Base-by-base conservation (phyloP, 768 basidiomycete genomes). In the Cystoderma amianthinum region DNA sequence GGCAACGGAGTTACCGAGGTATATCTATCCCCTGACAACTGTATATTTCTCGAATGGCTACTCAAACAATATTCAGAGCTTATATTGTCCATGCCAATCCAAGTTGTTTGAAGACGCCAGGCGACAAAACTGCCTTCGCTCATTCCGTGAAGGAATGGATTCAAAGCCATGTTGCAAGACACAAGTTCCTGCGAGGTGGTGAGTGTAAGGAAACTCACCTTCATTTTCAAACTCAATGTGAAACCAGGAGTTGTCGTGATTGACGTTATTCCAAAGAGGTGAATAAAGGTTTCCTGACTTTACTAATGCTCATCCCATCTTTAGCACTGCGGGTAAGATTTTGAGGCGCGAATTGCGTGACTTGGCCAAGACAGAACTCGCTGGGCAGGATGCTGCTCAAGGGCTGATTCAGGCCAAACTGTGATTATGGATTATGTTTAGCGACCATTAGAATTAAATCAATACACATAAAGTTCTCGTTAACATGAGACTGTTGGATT, bases 261-360 rank as follows among this genome's bases (percentile, higher is more conserved):
- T 32, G 74, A 79, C 28, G 60, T 61, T 10, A 67, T 88, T 39
- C 86, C 87, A 0, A 88, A 85, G 59, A 84, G 76, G 81, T 82
- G 36, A 38, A 63, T 4, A 38, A 13, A 32, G 23, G 20, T 33
- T 18, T 36, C 9, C 39, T 12, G 25, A 2, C 23, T 17, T 13
- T 36, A 10, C 24, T 30, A 19, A 28, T 28, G n/a, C n/a, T 28
- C n/a, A 34, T 46, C 15, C 44, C 7, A 18, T 28, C 33, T 5
- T 11, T 45, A 91, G 88, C 49, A 80, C 89, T 22, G 76, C 88
- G 40, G 92, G 92, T 2, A 94, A 95, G 62, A 96, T 96, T 52
- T 60, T 94, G 22, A 72, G 90, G 34, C 74, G 85, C 18, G 76
- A 90, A 47, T 65, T 94, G 32, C 72, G 87, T 9, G 85, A 82